phyloP scores from a whole-genome alignment of 139 green algal genomes.

The Coccomyxa sp. region DNA sequence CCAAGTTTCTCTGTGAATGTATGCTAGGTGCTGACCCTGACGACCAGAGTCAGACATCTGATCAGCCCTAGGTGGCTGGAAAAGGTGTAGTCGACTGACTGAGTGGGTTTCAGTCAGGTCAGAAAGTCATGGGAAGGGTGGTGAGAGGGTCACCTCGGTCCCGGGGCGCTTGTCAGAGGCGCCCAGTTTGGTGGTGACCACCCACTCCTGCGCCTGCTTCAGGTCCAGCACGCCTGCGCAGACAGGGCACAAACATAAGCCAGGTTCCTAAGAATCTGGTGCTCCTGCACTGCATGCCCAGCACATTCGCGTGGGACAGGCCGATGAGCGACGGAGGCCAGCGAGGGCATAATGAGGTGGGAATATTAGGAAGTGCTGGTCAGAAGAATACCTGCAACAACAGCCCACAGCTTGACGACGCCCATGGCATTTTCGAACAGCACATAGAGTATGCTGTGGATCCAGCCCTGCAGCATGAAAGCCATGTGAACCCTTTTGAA shows the following conservation, averaged over 20 bases:
- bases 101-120: not conserved
- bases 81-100: too few species aligned
- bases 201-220: slow-evolving; percentile 72
- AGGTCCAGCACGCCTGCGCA: slow-evolving; percentile 47
- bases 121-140: not conserved
- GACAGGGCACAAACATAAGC: not conserved
- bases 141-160: slow-evolving; percentile 7
- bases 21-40: too few species aligned
- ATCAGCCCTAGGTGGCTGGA: too few species aligned
- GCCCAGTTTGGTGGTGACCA: slow-evolving; percentile 77
- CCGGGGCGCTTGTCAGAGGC: slow-evolving; percentile 36
- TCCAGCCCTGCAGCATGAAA: slow-evolving; percentile 27
- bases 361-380: not conserved
- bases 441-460: slow-evolving; percentile 62
- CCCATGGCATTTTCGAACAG: slow-evolving; percentile 85
- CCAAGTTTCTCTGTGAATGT: too few species aligned
- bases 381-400: slow-evolving; percentile 35
- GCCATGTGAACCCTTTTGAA: too few species aligned
- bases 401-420: slow-evolving; percentile 76
- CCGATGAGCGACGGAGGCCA: too few species aligned
- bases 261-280: not conserved
- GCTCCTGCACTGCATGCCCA: too few species aligned
- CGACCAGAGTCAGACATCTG: too few species aligned
- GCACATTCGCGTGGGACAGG: too few species aligned
- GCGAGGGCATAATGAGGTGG: too few species aligned